These are phyloP conservation scores for Fraxinus baroniana DNA, from an alignment of 305 asterid species.

Conservation along the genomic window DNA sequence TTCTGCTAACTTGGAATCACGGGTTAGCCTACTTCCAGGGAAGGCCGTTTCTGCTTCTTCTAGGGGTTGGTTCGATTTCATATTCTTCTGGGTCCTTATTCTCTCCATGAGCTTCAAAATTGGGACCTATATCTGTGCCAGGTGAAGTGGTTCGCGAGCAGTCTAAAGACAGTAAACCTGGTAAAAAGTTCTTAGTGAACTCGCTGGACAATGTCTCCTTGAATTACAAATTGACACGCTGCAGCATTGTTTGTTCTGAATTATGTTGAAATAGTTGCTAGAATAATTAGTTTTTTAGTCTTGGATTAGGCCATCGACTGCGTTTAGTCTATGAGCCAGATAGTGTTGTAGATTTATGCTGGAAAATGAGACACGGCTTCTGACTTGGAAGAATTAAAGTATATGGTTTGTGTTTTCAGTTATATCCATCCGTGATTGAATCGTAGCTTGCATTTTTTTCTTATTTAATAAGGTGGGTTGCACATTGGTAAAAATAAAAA, in stretches of 20 bases:
- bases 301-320: background rate
- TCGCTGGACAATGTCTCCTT: background rate
- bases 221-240: background rate
- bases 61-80: conserved; percentile 52
- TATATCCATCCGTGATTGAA: background rate
- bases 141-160: conserved; percentile 19
- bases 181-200: background rate
- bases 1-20: conserved; percentile 48
- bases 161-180: background rate
- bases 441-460: background rate
- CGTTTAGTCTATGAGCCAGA: background rate
- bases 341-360: background rate
- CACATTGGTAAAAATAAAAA: background rate
- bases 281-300: background rate
- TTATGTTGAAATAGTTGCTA: background rate
- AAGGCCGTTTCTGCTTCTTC: conserved; percentile 38
- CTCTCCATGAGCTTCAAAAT: conserved; percentile 65
- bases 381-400: background rate
- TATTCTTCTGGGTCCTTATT: conserved; percentile 58
- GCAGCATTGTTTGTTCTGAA: background rate
- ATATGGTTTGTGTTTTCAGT: background rate
- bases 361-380: background rate
- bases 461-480: background rate
- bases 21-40: conserved; percentile 44
- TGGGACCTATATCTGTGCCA: conserved; percentile 53